These are phyloP conservation scores for Xylariaceae sp. DNA, from an alignment of 2,329 filamentous ascomycete species.

Conservation along the genomic window DNA sequence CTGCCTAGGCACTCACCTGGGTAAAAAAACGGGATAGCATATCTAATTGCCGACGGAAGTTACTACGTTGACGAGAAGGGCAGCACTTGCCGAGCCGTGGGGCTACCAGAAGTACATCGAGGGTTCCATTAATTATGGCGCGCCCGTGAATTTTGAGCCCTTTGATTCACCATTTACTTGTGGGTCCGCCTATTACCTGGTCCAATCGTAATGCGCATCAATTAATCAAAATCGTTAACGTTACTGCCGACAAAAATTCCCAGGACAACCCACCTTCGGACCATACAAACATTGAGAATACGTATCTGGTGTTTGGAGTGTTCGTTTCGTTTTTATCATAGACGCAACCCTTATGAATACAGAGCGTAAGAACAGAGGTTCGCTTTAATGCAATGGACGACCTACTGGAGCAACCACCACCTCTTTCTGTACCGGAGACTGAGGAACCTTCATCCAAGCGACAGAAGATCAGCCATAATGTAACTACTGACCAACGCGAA, in stretches of 20 bases:
- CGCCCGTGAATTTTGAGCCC: background rate
- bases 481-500: slow-evolving; percentile 11
- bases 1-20: too few species aligned
- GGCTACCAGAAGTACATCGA: background rate
- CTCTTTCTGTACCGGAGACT: slow-evolving; percentile 21
- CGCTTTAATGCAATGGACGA: slow-evolving; percentile 4
- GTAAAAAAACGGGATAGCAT: too few species aligned
- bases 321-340: background rate
- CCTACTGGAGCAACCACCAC: slow-evolving; percentile 5
- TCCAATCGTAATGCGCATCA: background rate
- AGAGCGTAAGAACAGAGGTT: background rate
- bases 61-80: too few species aligned
- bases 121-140: background rate
- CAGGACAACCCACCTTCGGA: background rate
- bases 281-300: background rate
- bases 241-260: background rate
- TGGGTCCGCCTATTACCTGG: background rate
- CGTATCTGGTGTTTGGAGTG: background rate
- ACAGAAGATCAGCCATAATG: slow-evolving; percentile 45
- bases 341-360: background rate
- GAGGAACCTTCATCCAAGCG: slow-evolving; percentile 52
- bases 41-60: too few species aligned
- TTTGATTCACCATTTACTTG: background rate
- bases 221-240: slow-evolving; percentile 3
- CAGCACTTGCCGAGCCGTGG: too few species aligned